Evolutionary conservation across 2,329 filamentous ascomycete genomes (phyloP).

Genomic region (Fusarium sp.): DNA sequence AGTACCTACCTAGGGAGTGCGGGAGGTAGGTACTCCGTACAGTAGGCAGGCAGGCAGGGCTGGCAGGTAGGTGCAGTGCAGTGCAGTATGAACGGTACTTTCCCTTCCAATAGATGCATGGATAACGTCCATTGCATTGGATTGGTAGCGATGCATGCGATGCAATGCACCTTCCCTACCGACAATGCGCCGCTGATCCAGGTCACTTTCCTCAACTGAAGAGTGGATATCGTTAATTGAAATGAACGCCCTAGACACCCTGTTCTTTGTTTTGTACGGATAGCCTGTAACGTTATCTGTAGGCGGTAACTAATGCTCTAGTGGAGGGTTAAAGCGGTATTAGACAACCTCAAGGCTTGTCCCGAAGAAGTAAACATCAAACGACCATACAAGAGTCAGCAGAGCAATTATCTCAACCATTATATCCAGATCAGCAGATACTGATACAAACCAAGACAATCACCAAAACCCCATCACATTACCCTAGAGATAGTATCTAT

Average conservation of each 20-base stretch:
- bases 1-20: too few relatives aligned
- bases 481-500: background rate
- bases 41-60: background rate
- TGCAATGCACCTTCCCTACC: background rate
- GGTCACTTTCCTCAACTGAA: background rate
- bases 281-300: too few relatives aligned
- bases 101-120: background rate
- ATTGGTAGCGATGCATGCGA: background rate
- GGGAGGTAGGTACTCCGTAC: too few relatives aligned
- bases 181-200: background rate
- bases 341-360: constrained; percentile 8
- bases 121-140: background rate
- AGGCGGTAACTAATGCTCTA: background rate
- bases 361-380: background rate
- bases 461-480: background rate
- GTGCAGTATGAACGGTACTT: background rate
- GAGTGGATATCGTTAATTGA: background rate
- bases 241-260: too few relatives aligned
- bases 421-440: background rate
- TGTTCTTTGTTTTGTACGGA: too few relatives aligned
- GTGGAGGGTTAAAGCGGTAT: background rate
- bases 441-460: background rate
- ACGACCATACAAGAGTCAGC: background rate
- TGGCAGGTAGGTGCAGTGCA: background rate
- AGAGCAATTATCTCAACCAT: constrained; percentile 1